Evolutionary conservation across 1,284 basidiomycete species (phyloP), one percentile per base, ranked within the genome.

Genomic region (Sporisorium sorghi): DNA sequence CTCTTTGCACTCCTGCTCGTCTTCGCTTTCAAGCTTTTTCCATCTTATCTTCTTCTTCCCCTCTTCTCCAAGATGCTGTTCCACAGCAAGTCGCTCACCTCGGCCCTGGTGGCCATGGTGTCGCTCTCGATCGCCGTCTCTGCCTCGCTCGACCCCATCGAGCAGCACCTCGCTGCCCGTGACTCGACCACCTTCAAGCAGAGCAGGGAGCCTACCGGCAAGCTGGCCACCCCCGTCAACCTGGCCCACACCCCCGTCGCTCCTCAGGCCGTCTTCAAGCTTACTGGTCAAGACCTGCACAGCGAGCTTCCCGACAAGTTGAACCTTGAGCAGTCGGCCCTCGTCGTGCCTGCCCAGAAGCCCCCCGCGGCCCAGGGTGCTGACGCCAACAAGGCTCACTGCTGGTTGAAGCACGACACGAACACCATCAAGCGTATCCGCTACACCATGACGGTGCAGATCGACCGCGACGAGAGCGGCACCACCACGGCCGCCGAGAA

Each of bases 391-490:
- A 60, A 52, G 40, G 52, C 56, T 19, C 68, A 71, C 55, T 71
- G 68, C 54, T 53, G 35, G 30, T 50, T 71, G 30, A 49, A 54
- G 4, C 62, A 65, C 32, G 28, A 32, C 2, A 46, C 46, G 1
- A 54, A 53, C 35, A 66, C 51, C 40, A 66, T 72, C 55, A 56
- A 40, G 23, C 58, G 69, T 14, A 56, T 72, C 33, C 62, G 69
- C 15, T 72, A 72, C 47, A 46, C 50, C 23, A 72, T 72, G 69
- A 44, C 44, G 5, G 35, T 72, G 17, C 7, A 28, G 32, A 19
- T 66, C 26, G 69, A 72, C 30, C 24, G n/a, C 24, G 69, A 72
- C 39, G 63, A 72, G 58, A 72, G 63, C 56, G 69, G 69, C 15
- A 15, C 23, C 9, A 39, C 51, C 2, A 52, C 40, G 1, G 51